Conservation (phyloP, 139 green algal species). For the Pycnococcus provasolii region DNA sequence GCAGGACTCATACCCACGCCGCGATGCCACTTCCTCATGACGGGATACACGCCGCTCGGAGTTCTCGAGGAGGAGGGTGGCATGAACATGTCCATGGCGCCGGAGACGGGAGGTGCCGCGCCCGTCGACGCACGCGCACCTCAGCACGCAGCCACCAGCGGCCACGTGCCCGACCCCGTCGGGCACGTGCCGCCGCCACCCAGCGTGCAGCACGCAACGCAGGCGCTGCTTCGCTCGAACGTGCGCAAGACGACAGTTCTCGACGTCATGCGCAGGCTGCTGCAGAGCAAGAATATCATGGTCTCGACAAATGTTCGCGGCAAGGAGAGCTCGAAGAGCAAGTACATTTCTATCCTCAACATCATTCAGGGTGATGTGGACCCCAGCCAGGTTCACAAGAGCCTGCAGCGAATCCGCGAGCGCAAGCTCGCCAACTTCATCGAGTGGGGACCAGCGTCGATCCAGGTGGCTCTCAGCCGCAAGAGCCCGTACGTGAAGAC, state of each 20-base stretch:
- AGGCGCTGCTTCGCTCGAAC: slow-evolving; percentile 4
- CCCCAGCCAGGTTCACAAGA: slow-evolving; percentile 86
- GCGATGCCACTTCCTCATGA: slow-evolving; percentile 93
- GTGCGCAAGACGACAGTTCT: slow-evolving; percentile 88
- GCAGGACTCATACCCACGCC: slow-evolving; percentile 85
- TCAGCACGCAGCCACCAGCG: slow-evolving; percentile 10
- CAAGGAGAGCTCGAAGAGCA: slow-evolving; percentile 48
- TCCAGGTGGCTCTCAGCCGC: slow-evolving; percentile 91
- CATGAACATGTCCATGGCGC: not conserved
- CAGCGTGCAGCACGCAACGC: not conserved
- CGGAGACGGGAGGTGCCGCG: too few relatives aligned
- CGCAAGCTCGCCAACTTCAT: slow-evolving; percentile 91
- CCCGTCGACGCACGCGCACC: too few relatives aligned
- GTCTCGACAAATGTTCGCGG: slow-evolving; percentile 69
- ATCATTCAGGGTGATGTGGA: slow-evolving; percentile 92
- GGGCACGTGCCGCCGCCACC: slow-evolving; percentile 32
- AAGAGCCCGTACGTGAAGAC: slow-evolving; percentile 83
- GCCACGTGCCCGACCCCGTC: too few relatives aligned
- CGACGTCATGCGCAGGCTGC: slow-evolving; percentile 83
- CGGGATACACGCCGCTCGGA: slow-evolving; percentile 77
- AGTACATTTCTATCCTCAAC: slow-evolving; percentile 98
- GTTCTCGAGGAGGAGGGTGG: not conserved
- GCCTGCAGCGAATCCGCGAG: slow-evolving; percentile 88
- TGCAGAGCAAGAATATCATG: slow-evolving; percentile 94
- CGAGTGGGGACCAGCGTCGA: slow-evolving; percentile 89